These are phyloP conservation scores for Termitomyces sp. DNA, from an alignment of 768 basidiomycete genomes.

Conservation along the genomic window DNA sequence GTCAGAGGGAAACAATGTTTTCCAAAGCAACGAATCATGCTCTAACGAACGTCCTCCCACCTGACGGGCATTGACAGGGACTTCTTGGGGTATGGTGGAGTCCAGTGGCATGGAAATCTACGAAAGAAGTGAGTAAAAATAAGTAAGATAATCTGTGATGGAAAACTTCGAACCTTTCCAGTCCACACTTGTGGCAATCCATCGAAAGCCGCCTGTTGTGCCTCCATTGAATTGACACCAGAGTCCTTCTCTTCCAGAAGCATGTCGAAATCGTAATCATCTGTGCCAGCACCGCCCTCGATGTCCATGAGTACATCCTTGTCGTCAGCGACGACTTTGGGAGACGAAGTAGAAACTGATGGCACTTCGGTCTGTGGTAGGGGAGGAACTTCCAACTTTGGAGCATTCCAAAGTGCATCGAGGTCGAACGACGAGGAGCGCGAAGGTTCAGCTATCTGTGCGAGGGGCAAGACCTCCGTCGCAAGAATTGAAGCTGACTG, in stretches of 20 bases:
- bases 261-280: constrained; percentile 86
- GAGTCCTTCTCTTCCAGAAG: constrained; percentile 66
- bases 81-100: constrained; percentile 63
- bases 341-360: constrained; percentile 21
- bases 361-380: constrained; percentile 10
- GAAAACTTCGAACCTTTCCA: constrained; percentile 55
- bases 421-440: constrained; percentile 64
- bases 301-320: constrained; percentile 46
- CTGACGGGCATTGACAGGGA: constrained; percentile 67
- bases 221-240: constrained; percentile 31
- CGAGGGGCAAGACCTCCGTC: constrained; percentile 47
- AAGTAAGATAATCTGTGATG: not conserved
- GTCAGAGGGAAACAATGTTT: constrained; percentile 68
- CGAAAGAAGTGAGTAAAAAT: constrained; percentile 8
- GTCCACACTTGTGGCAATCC: constrained; percentile 64
- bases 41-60: constrained; percentile 69
- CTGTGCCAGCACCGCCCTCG: constrained; percentile 40
- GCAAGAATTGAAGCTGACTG: constrained; percentile 20
- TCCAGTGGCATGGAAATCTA: constrained; percentile 83
- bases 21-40: constrained; percentile 63
- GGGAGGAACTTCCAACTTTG: constrained; percentile 28
- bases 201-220: constrained; percentile 49
- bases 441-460: constrained; percentile 41
- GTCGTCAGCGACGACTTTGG: constrained; percentile 24
- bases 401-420: constrained; percentile 64